Conservation (phyloP, 176 grass and related monocot genomes). For the Dendrocalamus sinicus region DNA sequence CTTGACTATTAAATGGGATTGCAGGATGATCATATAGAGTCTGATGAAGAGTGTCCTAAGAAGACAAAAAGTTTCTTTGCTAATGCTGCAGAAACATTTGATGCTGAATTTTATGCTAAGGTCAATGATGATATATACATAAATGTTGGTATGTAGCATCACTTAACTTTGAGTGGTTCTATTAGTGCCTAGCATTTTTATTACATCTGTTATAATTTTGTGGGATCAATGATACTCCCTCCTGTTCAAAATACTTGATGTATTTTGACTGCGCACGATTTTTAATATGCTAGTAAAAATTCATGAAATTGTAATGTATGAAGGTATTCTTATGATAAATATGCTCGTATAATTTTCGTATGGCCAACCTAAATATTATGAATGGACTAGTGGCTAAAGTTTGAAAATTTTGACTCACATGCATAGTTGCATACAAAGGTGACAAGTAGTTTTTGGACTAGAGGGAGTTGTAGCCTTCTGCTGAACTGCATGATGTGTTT, state of each 20-base stretch:
- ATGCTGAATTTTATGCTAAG: slow-evolving; percentile 96
- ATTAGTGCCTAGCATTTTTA: slow-evolving; percentile 1
- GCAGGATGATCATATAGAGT: slow-evolving; percentile 92
- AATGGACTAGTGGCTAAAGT: not conserved
- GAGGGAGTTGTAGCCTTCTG: slow-evolving; percentile 16
- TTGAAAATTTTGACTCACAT: not conserved
- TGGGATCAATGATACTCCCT: slow-evolving; percentile 10
- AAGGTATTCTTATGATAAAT: not conserved
- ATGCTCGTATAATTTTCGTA: not conserved
- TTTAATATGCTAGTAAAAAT: slow-evolving; percentile 33
- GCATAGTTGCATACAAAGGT: slow-evolving; percentile 7
- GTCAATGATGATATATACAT: slow-evolving; percentile 98
- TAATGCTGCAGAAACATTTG: slow-evolving; percentile 74
- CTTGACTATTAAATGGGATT: slow-evolving; percentile 40
- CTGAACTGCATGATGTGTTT: not conserved
- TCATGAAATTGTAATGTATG: not conserved
- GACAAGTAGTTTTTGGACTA: not conserved
- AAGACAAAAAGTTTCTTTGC: slow-evolving; percentile 89
- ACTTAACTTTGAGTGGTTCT: not conserved
- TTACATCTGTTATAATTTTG: slow-evolving; percentile 27
- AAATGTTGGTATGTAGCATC: slow-evolving; percentile 80
- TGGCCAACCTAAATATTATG: slow-evolving; percentile 11
- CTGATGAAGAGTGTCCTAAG: slow-evolving; percentile 78
- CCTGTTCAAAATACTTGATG: slow-evolving; percentile 10
- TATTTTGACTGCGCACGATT: not conserved